phyloP scores from a whole-genome alignment of 176 grass and related monocot species.

The Raddia guianensis region DNA sequence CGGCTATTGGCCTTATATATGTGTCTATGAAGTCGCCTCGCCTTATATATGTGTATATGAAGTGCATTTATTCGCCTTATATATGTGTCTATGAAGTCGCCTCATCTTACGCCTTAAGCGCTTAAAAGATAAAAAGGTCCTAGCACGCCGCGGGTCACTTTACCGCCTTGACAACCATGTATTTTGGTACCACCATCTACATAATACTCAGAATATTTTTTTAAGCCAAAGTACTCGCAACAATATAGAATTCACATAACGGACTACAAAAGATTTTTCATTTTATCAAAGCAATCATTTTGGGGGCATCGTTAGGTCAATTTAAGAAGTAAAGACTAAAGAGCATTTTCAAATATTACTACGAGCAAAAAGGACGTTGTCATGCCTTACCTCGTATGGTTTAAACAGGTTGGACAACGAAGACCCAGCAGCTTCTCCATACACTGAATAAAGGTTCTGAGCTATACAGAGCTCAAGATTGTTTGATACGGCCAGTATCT shows the following conservation, averaged over 20 bases:
- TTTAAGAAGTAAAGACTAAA: constrained; percentile 19
- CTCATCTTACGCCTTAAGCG: too few relatives aligned
- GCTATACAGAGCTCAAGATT: constrained; percentile 75
- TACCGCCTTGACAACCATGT: too few relatives aligned
- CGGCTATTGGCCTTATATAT: too few relatives aligned
- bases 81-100: too few relatives aligned
- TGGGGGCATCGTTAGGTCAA: background rate
- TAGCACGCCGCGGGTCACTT: too few relatives aligned
- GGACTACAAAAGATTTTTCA: constrained; percentile 21
- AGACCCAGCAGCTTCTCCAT: constrained; percentile 43
- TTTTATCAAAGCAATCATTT: background rate
- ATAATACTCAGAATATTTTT: background rate
- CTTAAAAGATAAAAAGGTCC: too few relatives aligned
- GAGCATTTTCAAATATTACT: constrained; percentile 1
- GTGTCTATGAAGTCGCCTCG: too few relatives aligned
- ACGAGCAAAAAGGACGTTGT: constrained; percentile 1
- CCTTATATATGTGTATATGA: too few relatives aligned
- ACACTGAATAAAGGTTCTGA: constrained; percentile 60
- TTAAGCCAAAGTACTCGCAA: too few relatives aligned
- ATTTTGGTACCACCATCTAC: constrained; percentile 26
- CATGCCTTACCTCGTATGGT: constrained; percentile 73
- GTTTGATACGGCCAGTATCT: constrained; percentile 63
- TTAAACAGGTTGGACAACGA: constrained; percentile 53
- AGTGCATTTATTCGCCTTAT: too few relatives aligned
- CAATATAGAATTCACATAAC: background rate